phyloP scores from a whole-genome alignment of 2,329 filamentous ascomycete species.

The Gyromitra esculenta region DNA sequence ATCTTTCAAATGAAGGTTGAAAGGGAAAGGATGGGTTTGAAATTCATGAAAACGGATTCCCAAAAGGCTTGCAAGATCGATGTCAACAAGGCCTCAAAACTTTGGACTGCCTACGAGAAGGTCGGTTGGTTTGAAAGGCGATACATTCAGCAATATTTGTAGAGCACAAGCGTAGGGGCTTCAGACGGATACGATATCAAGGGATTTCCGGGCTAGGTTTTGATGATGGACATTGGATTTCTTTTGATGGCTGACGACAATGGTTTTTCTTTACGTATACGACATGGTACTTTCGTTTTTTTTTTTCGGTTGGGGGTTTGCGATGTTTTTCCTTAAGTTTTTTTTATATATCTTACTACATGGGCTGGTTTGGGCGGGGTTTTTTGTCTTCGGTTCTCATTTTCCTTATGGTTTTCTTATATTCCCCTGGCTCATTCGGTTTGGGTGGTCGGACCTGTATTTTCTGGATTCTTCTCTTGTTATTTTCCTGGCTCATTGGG shows the following conservation, averaged over 20 bases:
- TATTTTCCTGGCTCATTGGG: constrained; percentile 50
- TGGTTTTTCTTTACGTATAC: constrained; percentile 46
- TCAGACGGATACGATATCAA: constrained; percentile 22
- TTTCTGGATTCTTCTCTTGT: constrained; percentile 44
- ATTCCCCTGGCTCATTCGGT: constrained; percentile 38
- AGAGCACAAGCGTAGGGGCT: constrained; percentile 27
- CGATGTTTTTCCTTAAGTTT: constrained; percentile 40
- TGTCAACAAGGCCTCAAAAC: constrained; percentile 94
- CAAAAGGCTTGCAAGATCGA: constrained; percentile 98
- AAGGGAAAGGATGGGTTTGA: constrained; percentile 74
- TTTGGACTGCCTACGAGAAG: constrained; percentile 88
- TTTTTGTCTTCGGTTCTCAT: constrained; percentile 49
- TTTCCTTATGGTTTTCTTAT: constrained; percentile 48
- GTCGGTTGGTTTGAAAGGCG: constrained; percentile 78
- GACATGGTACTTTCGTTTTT: constrained; percentile 46
- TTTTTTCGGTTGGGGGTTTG: constrained; percentile 34
- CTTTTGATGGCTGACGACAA: constrained; percentile 51
- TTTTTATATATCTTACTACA: constrained; percentile 43
- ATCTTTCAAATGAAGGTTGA: constrained; percentile 83
- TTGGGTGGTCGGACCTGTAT: constrained; percentile 44
- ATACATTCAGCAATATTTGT: constrained; percentile 50
- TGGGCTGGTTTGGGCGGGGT: constrained; percentile 44
- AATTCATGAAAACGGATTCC: constrained; percentile 93
- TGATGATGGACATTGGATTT: constrained; percentile 35
- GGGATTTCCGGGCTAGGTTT: constrained; percentile 31